These are phyloP conservation scores for Calonectria pauciramosa DNA, from an alignment of 2,329 filamentous ascomycete genomes.

Conservation along the genomic window DNA sequence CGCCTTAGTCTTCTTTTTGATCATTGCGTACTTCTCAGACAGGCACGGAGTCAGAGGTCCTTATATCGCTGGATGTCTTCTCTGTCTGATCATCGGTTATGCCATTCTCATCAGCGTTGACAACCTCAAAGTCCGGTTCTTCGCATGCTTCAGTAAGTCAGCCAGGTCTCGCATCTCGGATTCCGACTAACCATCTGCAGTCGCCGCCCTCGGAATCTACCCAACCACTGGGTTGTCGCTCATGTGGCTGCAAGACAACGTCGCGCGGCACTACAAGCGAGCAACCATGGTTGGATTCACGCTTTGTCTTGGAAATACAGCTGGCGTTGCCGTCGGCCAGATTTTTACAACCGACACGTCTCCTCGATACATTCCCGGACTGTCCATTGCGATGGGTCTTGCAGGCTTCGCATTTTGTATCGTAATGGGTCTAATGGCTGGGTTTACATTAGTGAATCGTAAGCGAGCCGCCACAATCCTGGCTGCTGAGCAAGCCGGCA, in stretches of 20 bases:
- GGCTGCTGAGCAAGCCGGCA: constrained; percentile 40
- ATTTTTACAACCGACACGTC: constrained; percentile 51
- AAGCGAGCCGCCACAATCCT: constrained; percentile 38
- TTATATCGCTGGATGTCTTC: constrained; percentile 39
- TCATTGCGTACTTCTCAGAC: constrained; percentile 46
- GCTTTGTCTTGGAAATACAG: constrained; percentile 61
- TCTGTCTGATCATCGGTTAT: constrained; percentile 48
- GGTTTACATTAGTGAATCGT: constrained; percentile 44
- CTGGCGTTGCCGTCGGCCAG: constrained; percentile 63
- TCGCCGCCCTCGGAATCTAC: constrained; percentile 43
- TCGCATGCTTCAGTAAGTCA: constrained; percentile 31
- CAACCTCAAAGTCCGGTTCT: constrained; percentile 44
- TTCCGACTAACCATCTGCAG: constrained; percentile 8
- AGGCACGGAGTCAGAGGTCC: constrained; percentile 37
- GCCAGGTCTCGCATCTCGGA: too few species aligned
- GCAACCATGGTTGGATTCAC: constrained; percentile 61
- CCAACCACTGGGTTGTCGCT: constrained; percentile 55
- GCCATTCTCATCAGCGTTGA: constrained; percentile 45
- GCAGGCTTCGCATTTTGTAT: constrained; percentile 41
- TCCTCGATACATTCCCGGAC: constrained; percentile 45
- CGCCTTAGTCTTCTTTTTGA: constrained; percentile 40
- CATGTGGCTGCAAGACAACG: constrained; percentile 63
- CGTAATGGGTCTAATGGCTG: constrained; percentile 41
- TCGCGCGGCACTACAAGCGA: constrained; percentile 61
- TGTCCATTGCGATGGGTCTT: constrained; percentile 45